Base-by-base conservation (phyloP, 352 stramenopile species). In the Phytophthora citricola region DNA sequence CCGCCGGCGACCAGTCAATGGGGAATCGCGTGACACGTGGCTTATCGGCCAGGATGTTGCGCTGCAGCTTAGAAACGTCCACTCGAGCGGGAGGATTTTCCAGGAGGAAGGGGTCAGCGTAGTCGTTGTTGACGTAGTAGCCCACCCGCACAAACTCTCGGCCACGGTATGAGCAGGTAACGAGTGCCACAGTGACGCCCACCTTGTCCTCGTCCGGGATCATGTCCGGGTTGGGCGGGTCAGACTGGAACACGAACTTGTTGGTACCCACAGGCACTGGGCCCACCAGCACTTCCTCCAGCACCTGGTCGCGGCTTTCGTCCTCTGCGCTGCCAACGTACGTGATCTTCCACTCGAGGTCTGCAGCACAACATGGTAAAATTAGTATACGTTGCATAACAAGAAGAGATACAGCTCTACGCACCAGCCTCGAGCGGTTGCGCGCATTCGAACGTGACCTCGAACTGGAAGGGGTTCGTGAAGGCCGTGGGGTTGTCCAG, bases 41-140 rank as follows among this genome's bases (percentile, higher is more conserved):
- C 78, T 99, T 99, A 69, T 99, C 97, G 0, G 96, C 95, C 59
- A 99, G 81, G 57, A 99, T 98, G 73, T 98, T 97, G 63, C 98
- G 90, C 72, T 96, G 84, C 56, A 99, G 83, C 71, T 98, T 98
- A 39, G 75, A 86, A 46, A 98, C 85, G 65, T 98, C 93, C 27
- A 98, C 85, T 12, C 59, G 71, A 10, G 78, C 58, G 10, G 88
- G 88, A 24, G 88, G 88, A 67, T 94, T 94, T 59, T 95, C 86
- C 9, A 93, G 68, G 71, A 94, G 66, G 67, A 90, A 91, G 51
- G 91, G 91, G 64, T 97, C 93, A 26, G 86, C 84, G 78, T 99
- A 99, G 85, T 99, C 97, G 79, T 99, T 99, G 75, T 99, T 99
- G 24, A 99, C 97, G 79, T 99, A 99, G 83, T 99, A 99, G 32